A percentile compares a stretch with the other conserved stretches of the same genome.
Conservation (phyloP, 2,329 filamentous ascomycete species). For the Fusarium tanahbumbuense region DNA sequence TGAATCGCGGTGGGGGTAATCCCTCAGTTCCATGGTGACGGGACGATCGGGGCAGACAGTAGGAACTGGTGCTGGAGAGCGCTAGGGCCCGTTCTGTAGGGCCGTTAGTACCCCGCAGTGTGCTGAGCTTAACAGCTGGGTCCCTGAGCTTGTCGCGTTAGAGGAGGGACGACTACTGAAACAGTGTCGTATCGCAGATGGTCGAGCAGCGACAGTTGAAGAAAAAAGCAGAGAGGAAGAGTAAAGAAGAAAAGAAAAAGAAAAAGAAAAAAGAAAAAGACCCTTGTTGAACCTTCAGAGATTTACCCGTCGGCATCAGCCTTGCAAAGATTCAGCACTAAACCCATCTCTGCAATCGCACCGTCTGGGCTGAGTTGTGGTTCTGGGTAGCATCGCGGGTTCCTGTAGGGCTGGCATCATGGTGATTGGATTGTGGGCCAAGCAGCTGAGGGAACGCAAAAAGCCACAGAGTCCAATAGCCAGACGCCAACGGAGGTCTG, state of each 20-base stretch:
- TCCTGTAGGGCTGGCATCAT: constrained; percentile 34
- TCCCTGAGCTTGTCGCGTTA: not conserved
- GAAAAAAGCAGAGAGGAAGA: not conserved
- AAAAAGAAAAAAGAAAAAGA: not conserved
- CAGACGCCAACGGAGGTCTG: constrained; percentile 33
- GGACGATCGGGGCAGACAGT: not conserved
- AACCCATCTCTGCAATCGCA: constrained; percentile 22
- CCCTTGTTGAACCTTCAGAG: constrained; percentile 1
- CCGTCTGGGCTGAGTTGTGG: constrained; percentile 24
- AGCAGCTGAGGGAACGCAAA: constrained; percentile 28
- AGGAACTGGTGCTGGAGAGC: constrained; percentile 6
- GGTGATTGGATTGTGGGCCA: constrained; percentile 29
- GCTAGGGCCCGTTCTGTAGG: constrained; percentile 30
- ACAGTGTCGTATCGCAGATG: not conserved
- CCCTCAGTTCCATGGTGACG: constrained; percentile 36
- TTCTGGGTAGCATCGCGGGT: constrained; percentile 15
- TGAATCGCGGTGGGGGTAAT: constrained; percentile 25
- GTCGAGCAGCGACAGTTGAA: not conserved
- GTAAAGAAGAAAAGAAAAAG: constrained; percentile 3
- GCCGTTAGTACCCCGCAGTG: constrained; percentile 31
- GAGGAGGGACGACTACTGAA: not conserved
- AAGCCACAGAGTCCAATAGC: constrained; percentile 34
- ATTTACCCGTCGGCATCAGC: constrained; percentile 23
- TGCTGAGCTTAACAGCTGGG: constrained; percentile 17
- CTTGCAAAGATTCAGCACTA: constrained; percentile 28